Evolutionary conservation across 176 grass and related monocot species (phyloP).

Genomic region (Guadua angustifolia): DNA sequence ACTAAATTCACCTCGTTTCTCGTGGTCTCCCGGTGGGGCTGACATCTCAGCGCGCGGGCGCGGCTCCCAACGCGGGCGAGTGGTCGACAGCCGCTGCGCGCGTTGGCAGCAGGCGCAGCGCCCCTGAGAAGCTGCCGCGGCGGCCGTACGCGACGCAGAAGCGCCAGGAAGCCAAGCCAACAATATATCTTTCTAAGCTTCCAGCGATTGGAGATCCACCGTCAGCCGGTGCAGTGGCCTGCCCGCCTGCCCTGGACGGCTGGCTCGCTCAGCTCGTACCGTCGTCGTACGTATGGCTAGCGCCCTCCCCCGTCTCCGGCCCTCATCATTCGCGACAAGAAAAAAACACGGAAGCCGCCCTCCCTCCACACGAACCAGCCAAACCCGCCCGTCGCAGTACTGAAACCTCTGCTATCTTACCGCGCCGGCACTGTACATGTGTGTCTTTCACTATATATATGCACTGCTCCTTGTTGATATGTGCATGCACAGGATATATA

Average conservation of each 20-base stretch:
- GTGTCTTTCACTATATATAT: neutral
- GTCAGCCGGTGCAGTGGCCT: neutral
- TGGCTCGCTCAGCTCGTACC: neutral
- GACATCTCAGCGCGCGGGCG: neutral
- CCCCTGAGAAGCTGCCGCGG: neutral
- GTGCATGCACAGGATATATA: neutral
- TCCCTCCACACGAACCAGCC: neutral
- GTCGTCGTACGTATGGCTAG: neutral
- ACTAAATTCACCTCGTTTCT: no score
- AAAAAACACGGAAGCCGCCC: slow-evolving; percentile 15
- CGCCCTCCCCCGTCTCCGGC: neutral
- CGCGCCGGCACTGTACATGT: neutral
- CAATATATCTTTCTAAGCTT: neutral
- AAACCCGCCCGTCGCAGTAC: neutral
- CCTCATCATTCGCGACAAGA: slow-evolving; percentile 39
- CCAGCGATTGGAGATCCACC: neutral
- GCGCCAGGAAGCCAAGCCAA: neutral
- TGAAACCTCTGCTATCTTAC: slow-evolving; percentile 27
- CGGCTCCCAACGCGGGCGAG: neutral
- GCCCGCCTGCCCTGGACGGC: neutral
- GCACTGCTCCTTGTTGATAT: neutral
- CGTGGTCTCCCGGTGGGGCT: neutral
- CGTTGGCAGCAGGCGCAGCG: neutral
- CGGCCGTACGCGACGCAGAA: neutral
- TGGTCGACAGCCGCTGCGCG: neutral